Conservation (phyloP, 805 yeast species). For the Myxozyma monticola region DNA sequence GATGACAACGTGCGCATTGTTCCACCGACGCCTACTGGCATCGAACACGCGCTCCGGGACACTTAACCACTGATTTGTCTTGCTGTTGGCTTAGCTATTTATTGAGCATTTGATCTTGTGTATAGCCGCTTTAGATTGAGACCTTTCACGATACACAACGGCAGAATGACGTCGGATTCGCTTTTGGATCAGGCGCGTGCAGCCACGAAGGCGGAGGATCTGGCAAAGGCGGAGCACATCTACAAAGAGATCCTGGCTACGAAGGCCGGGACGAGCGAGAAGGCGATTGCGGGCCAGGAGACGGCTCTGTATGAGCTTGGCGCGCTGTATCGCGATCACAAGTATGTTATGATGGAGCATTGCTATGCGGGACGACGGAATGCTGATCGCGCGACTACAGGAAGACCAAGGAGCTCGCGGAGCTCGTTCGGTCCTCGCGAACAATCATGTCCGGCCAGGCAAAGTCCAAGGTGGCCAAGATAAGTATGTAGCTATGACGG, state of each 20-base stretch:
- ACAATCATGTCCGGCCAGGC: conserved; percentile 75
- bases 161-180: neutral
- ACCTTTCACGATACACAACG: too few relatives aligned
- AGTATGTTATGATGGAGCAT: conserved; percentile 9
- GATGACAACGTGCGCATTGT: too few relatives aligned
- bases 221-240: conserved; percentile 57
- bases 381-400: conserved; percentile 7
- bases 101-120: too few relatives aligned
- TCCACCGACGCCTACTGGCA: too few relatives aligned
- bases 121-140: neutral
- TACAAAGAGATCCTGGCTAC: conserved; percentile 53
- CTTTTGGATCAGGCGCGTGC: conserved; percentile 50
- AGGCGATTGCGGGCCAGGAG: conserved; percentile 58
- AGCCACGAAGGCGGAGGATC: conserved; percentile 52
- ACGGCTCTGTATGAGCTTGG: conserved; percentile 75
- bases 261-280: conserved; percentile 41
- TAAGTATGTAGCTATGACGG: conserved; percentile 42
- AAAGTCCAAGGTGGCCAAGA: conserved; percentile 92
- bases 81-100: too few relatives aligned
- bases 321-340: conserved; percentile 56
- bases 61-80: too few relatives aligned
- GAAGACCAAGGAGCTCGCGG: conserved; percentile 53
- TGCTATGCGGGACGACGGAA: neutral
- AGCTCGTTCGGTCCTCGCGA: conserved; percentile 67
- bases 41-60: too few relatives aligned